phyloP scores from a whole-genome alignment of 2,329 filamentous ascomycete species.

The Trichoderma aggressivum region DNA sequence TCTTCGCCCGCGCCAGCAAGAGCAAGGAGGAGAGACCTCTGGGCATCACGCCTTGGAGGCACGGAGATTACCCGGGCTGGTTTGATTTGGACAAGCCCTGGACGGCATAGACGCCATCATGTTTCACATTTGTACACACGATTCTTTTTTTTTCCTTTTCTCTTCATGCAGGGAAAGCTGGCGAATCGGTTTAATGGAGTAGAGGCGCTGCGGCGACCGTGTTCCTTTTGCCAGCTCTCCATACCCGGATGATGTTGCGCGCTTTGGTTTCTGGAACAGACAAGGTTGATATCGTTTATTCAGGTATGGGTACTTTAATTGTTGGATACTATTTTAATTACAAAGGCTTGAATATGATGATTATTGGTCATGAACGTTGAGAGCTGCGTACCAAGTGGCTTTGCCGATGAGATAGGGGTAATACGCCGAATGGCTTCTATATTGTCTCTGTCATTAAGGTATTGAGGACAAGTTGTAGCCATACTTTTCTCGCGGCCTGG shows the following conservation, averaged over 20 bases:
- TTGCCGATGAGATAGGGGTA: neutral
- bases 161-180: neutral
- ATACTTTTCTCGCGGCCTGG: neutral
- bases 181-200: neutral
- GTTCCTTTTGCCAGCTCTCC: neutral
- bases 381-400: neutral
- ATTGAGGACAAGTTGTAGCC: neutral
- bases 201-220: neutral
- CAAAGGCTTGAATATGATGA: neutral
- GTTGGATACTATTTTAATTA: neutral
- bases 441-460: neutral
- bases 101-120: neutral
- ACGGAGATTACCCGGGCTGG: constrained; percentile 60
- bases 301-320: neutral
- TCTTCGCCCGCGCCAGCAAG: constrained; percentile 51
- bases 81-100: constrained; percentile 36
- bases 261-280: neutral
- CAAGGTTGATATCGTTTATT: neutral
- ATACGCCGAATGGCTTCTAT: neutral
- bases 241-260: neutral
- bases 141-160: neutral
- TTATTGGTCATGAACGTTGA: neutral
- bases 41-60: constrained; percentile 57
- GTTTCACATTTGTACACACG: neutral
- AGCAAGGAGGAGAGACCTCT: constrained; percentile 54